These are phyloP conservation scores for Oxyria digyna DNA, from an alignment of 148 eudicot genomes.

Conservation along the genomic window DNA sequence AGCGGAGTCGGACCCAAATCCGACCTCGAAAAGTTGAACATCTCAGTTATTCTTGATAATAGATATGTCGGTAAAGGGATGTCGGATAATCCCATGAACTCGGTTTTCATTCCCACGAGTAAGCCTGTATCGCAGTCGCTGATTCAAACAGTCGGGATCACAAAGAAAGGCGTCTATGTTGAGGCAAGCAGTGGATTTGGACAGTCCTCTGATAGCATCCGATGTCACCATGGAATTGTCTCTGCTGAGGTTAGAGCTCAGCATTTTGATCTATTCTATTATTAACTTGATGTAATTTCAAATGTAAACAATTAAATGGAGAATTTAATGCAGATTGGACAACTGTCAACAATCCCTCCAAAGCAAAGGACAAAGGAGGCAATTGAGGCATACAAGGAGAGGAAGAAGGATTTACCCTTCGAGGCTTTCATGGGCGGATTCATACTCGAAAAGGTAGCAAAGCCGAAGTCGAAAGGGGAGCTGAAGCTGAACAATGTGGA, in stretches of 20 bases:
- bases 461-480: conserved; percentile 56
- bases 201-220: conserved; percentile 55
- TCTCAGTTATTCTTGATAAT: conserved; percentile 53
- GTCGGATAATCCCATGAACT: conserved; percentile 78
- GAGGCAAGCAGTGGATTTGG: conserved; percentile 96
- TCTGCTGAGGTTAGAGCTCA: conserved; percentile 71
- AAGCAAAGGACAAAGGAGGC: conserved; percentile 64
- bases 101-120: conserved; percentile 53
- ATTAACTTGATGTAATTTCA: neutral
- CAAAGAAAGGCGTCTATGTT: conserved; percentile 70
- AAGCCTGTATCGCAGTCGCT: conserved; percentile 49
- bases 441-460: conserved; percentile 65
- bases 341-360: conserved; percentile 86
- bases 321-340: conserved; percentile 63
- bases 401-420: conserved; percentile 46
- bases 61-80: conserved; percentile 68
- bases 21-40: conserved; percentile 50
- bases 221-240: conserved; percentile 54
- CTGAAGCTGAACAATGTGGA: conserved; percentile 44
- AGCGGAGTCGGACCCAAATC: conserved; percentile 86
- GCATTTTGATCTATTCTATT: neutral
- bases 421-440: conserved; percentile 82
- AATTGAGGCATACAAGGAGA: conserved; percentile 40
- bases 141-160: conserved; percentile 87
- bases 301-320: too few species aligned